These are phyloP conservation scores for Tilletia caries DNA, from an alignment of 1,284 basidiomycete genomes.

Conservation along the genomic window DNA sequence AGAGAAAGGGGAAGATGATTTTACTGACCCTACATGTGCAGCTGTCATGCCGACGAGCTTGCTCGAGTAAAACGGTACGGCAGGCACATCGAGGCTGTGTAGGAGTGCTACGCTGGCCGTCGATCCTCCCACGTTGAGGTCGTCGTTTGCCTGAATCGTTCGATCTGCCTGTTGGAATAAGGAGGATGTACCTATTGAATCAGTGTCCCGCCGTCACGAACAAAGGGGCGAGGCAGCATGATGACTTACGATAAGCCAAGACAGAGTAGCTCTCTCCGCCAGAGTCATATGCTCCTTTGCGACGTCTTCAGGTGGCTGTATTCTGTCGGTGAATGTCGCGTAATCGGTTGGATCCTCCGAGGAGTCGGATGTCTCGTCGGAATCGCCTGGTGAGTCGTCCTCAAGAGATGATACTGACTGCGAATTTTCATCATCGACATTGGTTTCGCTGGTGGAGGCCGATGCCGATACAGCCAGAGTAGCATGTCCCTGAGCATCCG, in stretches of 20 bases:
- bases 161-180: slow-evolving; percentile 29
- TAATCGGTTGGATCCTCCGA: background rate
- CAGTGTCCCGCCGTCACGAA: background rate
- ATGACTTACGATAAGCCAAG: slow-evolving; percentile 37
- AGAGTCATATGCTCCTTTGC: slow-evolving; percentile 36
- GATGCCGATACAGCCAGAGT: background rate
- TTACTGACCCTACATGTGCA: slow-evolving; percentile 80
- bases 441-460: background rate
- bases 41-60: slow-evolving; percentile 61
- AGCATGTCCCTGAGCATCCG: background rate
- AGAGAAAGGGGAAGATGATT: no score
- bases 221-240: background rate
- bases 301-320: slow-evolving; percentile 34
- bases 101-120: slow-evolving; percentile 85
- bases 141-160: slow-evolving; percentile 36
- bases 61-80: slow-evolving; percentile 55
- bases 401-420: background rate
- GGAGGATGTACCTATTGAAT: background rate
- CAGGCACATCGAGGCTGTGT: slow-evolving; percentile 74
- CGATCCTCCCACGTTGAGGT: slow-evolving; percentile 63
- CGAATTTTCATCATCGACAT: background rate
- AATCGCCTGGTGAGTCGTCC: background rate
- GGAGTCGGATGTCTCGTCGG: background rate
- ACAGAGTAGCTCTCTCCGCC: slow-evolving; percentile 47
- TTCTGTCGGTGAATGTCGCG: slow-evolving; percentile 21